Evolutionary conservation across 768 basidiomycete species (phyloP).

Genomic region (Hydnum rufescens): DNA sequence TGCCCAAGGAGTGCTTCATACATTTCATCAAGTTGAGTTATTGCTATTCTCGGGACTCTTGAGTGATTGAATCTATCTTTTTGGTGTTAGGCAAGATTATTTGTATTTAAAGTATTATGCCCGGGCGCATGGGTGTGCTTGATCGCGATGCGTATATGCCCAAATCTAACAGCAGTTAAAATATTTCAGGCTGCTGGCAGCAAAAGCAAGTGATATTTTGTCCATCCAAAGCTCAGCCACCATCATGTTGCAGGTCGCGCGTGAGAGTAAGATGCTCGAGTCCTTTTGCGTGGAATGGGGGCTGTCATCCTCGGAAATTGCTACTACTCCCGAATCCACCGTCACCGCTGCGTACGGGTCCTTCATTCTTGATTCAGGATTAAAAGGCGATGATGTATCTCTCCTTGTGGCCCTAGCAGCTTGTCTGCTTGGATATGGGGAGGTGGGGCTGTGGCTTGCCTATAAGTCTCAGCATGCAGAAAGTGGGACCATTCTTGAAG

Average conservation of each 20-base stretch:
- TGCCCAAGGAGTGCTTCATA: conserved; percentile 44
- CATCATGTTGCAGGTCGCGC: conserved; percentile 41
- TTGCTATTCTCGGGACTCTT: neutral
- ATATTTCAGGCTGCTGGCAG: conserved; percentile 41
- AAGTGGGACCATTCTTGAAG: conserved; percentile 37
- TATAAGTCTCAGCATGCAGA: conserved; percentile 28
- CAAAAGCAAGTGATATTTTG: conserved; percentile 48
- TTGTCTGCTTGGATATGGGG: conserved; percentile 81
- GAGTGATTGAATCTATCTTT: neutral
- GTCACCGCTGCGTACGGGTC: conserved; percentile 74
- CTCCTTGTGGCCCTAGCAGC: conserved; percentile 67
- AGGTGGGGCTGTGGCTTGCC: conserved; percentile 72
- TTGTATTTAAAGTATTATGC: conserved; percentile 68
- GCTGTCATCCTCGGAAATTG: conserved; percentile 38
- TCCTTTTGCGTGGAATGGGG: conserved; percentile 53
- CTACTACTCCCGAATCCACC: conserved; percentile 39
- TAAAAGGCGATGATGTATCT: conserved; percentile 51
- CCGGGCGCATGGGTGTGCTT: conserved; percentile 48
- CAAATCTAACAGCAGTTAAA: neutral
- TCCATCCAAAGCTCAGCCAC: conserved; percentile 42
- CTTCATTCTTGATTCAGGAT: conserved; percentile 61
- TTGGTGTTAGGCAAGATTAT: conserved; percentile 48
- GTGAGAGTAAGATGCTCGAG: conserved; percentile 55
- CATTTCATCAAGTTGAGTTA: conserved; percentile 58
- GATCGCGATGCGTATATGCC: neutral